phyloP scores from a whole-genome alignment of 345 rosid genomes.

The Nephelium lappaceum region DNA sequence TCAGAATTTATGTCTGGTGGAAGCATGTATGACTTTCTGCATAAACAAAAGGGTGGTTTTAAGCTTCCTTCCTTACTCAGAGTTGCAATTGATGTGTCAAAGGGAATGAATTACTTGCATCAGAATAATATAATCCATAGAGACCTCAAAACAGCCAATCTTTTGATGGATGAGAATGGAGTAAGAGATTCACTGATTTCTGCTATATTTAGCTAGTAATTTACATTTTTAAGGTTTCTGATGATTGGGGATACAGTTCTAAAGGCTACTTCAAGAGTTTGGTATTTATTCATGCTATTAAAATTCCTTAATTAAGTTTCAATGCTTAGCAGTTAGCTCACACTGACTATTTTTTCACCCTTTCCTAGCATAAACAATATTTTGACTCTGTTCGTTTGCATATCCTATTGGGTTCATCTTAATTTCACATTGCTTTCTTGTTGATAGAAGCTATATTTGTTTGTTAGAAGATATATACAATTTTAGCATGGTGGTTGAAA shows the following conservation, averaged over 20 bases:
- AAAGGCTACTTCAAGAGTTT: neutral
- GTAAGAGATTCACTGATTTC: slow-evolving; percentile 41
- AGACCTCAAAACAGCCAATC: slow-evolving; percentile 76
- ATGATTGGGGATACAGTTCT: neutral
- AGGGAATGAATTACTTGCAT: slow-evolving; percentile 75
- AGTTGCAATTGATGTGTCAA: slow-evolving; percentile 68
- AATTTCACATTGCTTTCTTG: slow-evolving; percentile 12
- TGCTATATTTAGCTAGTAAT: slow-evolving; percentile 3
- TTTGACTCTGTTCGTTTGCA: slow-evolving; percentile 6
- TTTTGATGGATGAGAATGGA: slow-evolving; percentile 67
- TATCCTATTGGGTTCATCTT: neutral
- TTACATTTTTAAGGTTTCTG: neutral
- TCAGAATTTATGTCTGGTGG: slow-evolving; percentile 74
- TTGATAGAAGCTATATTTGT: slow-evolving; percentile 7
- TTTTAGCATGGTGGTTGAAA: slow-evolving; percentile 8
- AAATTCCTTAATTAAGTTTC: neutral
- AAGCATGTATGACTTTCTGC: slow-evolving; percentile 66
- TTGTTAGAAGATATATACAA: slow-evolving; percentile 6
- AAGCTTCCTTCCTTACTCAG: slow-evolving; percentile 52
- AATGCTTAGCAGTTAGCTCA: neutral
- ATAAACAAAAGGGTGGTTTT: slow-evolving; percentile 51
- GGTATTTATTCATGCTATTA: neutral
- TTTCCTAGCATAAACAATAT: slow-evolving; percentile 1
- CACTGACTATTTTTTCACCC: neutral
- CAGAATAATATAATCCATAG: slow-evolving; percentile 52